Conservation (phyloP, 306 rosid species). For the Sicyos edulis region DNA sequence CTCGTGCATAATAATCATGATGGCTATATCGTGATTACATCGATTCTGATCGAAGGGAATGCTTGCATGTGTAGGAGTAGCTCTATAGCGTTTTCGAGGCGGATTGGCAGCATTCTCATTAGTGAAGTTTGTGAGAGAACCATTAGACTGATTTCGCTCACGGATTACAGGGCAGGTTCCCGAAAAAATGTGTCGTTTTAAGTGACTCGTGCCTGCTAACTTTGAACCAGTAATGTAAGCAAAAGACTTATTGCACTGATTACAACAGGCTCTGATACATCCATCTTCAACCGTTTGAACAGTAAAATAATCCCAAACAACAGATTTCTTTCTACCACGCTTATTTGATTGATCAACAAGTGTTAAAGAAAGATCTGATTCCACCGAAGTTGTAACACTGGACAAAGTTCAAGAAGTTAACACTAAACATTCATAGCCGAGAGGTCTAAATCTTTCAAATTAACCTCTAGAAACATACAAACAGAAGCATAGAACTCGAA, state of each 20-base stretch:
- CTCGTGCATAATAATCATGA: conserved; percentile 76
- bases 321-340: conserved; percentile 65
- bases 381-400: conserved; percentile 29
- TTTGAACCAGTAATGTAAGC: conserved; percentile 71
- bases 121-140: conserved; percentile 26
- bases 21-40: conserved; percentile 59
- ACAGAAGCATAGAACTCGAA: not conserved
- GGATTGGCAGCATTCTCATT: conserved; percentile 32
- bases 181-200: conserved; percentile 60
- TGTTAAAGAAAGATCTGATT: conserved; percentile 30
- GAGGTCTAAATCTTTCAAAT: not conserved
- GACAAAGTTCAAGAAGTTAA: not conserved
- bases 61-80: conserved; percentile 31
- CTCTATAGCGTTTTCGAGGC: conserved; percentile 51
- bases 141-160: conserved; percentile 41
- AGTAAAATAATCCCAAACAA: conserved; percentile 86
- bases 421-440: not conserved
- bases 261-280: conserved; percentile 59
- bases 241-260: conserved; percentile 70
- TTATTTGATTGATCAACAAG: conserved; percentile 37
- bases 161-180: conserved; percentile 69
- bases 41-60: conserved; percentile 54
- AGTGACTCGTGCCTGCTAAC: conserved; percentile 81
- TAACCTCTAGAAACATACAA: not conserved
- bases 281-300: conserved; percentile 57